Base-by-base conservation (phyloP, 169 alveolate genomes). In the Eimeria praecox region DNA sequence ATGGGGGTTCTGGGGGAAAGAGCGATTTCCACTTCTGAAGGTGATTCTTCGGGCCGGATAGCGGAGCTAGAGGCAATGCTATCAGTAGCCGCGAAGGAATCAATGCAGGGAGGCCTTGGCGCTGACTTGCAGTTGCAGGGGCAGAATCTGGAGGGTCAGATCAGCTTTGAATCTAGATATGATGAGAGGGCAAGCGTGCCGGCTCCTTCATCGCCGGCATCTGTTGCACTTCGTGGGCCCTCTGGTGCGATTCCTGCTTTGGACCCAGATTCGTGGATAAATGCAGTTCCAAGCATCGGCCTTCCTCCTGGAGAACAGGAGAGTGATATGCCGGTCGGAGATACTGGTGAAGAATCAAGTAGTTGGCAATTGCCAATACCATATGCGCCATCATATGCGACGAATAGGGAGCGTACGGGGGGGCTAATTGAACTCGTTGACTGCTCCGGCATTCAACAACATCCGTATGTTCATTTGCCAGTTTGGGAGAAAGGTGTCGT, bases 401-500 rank as follows among this genome's bases (percentile, higher is more conserved):
- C 75, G 75, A 64, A 24, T 3, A 35, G 75, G n/a, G 22, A n/a
- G 75, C 42, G 75, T 20, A 35, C 16, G 9, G 75, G 18, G 8
- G 2, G 75, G 8, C 40, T 27, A 9, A 27, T 6, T 2, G 75
- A 64, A 27, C 40, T 38, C 20, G 27, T n/a, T 0, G 10, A 27
- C 22, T 8, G 8, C 33, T 42, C 27, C 42, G 78, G 6, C 46
- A 4, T 69, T 69, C 22, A 4, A 33, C 10, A 14, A 2, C 82
- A 71, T 38, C 52, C 82, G 40, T 71, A 71, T 71, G 82, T 71
- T 35, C 82, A 30, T 24, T 30, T 71, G 40, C 82, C 82, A 35
- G 52, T 14, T 27, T 30, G 33, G 46, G 82, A 33, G 52, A 49
- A 71, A 9, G 82, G 82, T 16, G 82, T 71, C 1, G n/a, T 35